Base-by-base conservation (phyloP, 2,329 filamentous ascomycete species). In the Talaromyces sp. region DNA sequence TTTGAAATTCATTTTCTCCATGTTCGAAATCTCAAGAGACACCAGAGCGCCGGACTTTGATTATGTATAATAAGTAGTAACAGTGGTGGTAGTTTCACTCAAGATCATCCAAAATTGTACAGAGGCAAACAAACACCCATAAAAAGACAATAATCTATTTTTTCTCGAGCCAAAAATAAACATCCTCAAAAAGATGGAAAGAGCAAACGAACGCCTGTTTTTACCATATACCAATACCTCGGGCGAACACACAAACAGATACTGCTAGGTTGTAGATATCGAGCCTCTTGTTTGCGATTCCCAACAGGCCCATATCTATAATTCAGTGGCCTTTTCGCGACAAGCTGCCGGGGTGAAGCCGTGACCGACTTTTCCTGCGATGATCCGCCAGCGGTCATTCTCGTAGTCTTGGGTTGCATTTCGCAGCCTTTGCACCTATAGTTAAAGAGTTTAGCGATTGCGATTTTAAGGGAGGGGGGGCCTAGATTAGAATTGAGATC, bases 271-370 rank as follows among this genome's bases (percentile, higher is more conserved):
- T 46, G 19, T 46, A 19, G 14, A 38, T 50, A 29, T 29, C 26
- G 14, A 52, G 21, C 32, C 27, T 29, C 14, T 9, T 52, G 26
- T 52, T 52, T 19, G 49, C 49, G 9, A 29, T 17, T 29, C 8
- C 29, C 31, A 35, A 32, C 51, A 19, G 27, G 35, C 35, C 24
- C 10, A n/a, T 55, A 46, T 46, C 61, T 64, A 67, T 60, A 93
- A 75, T 75, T 91, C 84, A 62, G 84, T 78, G 32, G 87, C 88
- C 69, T 91, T 89, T 70, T 96, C 91, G 74, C 89, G 89, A 77
- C 93, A 97, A 51, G 92, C 91, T 38, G 86, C 85, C 46, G 93
- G 90, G 41, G 91, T 95, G 72, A 96, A 96, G 53, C 93, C 92
- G 56, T 88, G 90, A 63, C 93, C 93, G 68, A 97, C 89, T 77